Base-by-base conservation (phyloP, 1,284 basidiomycete genomes). In the Ceratobasidium sp. region DNA sequence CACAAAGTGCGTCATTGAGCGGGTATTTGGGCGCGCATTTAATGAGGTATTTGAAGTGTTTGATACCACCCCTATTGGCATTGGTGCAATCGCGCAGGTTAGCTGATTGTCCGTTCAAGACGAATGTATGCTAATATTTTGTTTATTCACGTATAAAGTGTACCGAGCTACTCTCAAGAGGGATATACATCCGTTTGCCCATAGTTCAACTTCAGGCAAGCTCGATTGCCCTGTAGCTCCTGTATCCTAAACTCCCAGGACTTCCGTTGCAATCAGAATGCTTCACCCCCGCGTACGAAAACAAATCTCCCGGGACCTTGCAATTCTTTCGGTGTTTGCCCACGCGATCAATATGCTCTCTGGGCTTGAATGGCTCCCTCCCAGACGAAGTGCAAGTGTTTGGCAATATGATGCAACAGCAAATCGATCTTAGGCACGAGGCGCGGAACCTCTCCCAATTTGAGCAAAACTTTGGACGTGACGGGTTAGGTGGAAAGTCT, bases 301-400 rank as follows among this genome's bases (percentile, higher is more conserved):
- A 81, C 92, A 89, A 51, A 98, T 99, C 76, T 86, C 88, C 20
- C 89, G 97, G 51, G 97, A 99, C 85, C 90, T 99, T 71, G 88
- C 92, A 74, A 99, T 99, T 85, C 97, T 99, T 95, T 87, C 89
- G 45, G 93, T 98, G 86, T 99, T 99, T 83, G 96, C 98, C 26
- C 87, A 88, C 54, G 83, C 90, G 60, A 88, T 99, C 80, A 91
- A 95, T 75, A 76, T 92, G 23, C 84, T 99, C 75, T 98, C 98
- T 0, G 96, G 96, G 17, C 96, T 98, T 90, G 89, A 97, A 80
- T 99, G 98, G 98, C 49, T 98, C 96, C 11, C 89, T 99, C 13
- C 95, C 96, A 0, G 96, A 99, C 81, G 98, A 99, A 84, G 97
- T 99, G 3, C 86, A 90, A 11, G 95, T 97, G 0, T 99, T 99